A percentile compares a stretch with the other conserved stretches of the same genome.
Conservation (phyloP, 495 filamentous ascomycete species). For the Neurospora africana region DNA sequence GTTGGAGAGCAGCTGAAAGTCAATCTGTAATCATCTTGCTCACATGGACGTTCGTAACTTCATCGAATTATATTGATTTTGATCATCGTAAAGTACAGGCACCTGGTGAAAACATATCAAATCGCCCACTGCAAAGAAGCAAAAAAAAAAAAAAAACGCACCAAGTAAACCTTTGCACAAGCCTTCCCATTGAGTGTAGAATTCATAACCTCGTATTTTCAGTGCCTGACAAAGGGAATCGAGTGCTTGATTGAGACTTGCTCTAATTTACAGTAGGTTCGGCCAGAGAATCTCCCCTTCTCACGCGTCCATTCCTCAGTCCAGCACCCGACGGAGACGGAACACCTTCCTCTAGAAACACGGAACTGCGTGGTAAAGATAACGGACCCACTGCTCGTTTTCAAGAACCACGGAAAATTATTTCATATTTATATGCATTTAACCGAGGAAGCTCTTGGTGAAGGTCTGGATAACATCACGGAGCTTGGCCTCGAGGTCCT, state of each 20-base stretch:
- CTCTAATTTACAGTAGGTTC: constrained; percentile 39
- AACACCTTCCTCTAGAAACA: constrained; percentile 34
- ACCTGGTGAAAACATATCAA: neutral
- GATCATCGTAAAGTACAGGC: neutral
- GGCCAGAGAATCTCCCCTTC: constrained; percentile 29
- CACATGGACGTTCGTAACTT: neutral
- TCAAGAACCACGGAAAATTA: constrained; percentile 15
- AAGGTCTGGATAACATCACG: constrained; percentile 69
- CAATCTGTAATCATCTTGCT: neutral
- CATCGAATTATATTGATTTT: neutral
- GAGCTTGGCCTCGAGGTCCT: constrained; percentile 83
- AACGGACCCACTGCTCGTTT: constrained; percentile 19
- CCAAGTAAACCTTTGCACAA: neutral
- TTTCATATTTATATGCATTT: constrained; percentile 30
- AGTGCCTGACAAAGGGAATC: constrained; percentile 35
- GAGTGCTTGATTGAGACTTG: constrained; percentile 39
- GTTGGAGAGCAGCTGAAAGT: neutral
- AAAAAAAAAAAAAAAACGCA: neutral
- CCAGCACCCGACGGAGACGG: constrained; percentile 29
- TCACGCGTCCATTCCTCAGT: constrained; percentile 27
- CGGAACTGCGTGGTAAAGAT: constrained; percentile 41
- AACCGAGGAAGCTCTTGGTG: constrained; percentile 79
- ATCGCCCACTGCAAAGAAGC: neutral
- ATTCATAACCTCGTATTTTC: neutral
- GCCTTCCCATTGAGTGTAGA: neutral